Evolutionary conservation across 1,284 basidiomycete species (phyloP), one percentile per base, ranked within the genome.

Genomic region (Ganoderma lingzhi): DNA sequence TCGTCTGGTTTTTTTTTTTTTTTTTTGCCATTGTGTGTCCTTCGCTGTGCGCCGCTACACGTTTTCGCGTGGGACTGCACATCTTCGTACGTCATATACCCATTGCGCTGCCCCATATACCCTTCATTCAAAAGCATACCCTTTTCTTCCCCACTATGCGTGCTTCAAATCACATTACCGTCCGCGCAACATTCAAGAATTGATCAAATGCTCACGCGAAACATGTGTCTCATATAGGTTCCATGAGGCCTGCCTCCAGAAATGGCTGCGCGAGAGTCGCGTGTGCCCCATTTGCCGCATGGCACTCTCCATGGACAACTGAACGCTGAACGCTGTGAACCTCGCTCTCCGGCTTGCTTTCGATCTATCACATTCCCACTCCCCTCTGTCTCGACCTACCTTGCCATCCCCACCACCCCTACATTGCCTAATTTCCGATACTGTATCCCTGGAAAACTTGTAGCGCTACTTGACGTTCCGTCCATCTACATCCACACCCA

Each of bases 171-270:
- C 53, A 32, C 42, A 30, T 42, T 56, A 30, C 30, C 30, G 23
- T 23, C 45, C n/a, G 23, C 30, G 41, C n/a, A 65, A 15, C n/a
- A 2, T 3, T 30, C 28, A 44, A 44, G 30, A n/a, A 17, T 32
- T 19, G 35, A 61, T 30, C 28, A 17, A 30, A 42, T 42, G 61
- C 66, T 67, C 37, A 67, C 61, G 19, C 32, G n/a, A 6, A 15
- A 19, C 41, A 45, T 53, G 32, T 23, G 37, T 61, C 58, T 60
- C 30, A 30, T 61, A 15, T 64, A 85, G 85, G 70, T 86, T 89
- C 75, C 89, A 91, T 76, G 86, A 88, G 70, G 81, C 79, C 44
- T 91, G 90, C 78, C 81, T 90, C 73, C 81, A 78, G 63, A 81
- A 81, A 71, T 90, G 89, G 89, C 80, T 88, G 71, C 81, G 78